Percentiles rank a stretch among this genome's conserved stretches.
Conservation (phyloP, 1,284 basidiomycete genomes). For the Stereum hirsutum region DNA sequence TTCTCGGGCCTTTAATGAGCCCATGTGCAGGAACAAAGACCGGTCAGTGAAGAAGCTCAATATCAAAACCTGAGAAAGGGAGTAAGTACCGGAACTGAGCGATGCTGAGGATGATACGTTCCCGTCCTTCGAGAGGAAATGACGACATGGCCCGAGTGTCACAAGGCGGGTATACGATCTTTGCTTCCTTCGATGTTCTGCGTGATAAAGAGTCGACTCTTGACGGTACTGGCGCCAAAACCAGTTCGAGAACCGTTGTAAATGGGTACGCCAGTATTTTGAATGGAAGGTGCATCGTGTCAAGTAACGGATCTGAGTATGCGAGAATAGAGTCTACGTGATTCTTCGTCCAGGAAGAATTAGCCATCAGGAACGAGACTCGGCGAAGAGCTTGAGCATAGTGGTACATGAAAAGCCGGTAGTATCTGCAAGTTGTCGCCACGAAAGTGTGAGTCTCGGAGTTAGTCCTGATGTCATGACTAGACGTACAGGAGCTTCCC, state of each 20-base stretch:
- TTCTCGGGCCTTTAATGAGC: constrained; percentile 79
- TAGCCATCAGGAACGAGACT: constrained; percentile 83
- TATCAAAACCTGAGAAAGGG: background rate
- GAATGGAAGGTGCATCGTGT: constrained; percentile 27
- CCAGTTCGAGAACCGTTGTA: background rate
- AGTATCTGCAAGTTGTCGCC: too few relatives aligned
- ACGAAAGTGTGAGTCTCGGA: background rate
- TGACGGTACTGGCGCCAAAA: background rate
- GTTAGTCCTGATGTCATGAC: background rate
- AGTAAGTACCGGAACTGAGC: constrained; percentile 79
- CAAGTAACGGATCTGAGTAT: constrained; percentile 39
- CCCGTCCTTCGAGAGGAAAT: constrained; percentile 54
- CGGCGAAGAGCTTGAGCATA: constrained; percentile 73
- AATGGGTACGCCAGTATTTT: constrained; percentile 14
- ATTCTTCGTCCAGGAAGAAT: constrained; percentile 90
- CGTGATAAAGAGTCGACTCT: too few relatives aligned
- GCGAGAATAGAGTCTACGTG: constrained; percentile 73
- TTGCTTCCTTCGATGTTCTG: constrained; percentile 20
- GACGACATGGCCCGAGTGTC: constrained; percentile 69
- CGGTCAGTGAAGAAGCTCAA: background rate
- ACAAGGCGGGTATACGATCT: constrained; percentile 86
- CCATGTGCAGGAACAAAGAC: background rate
- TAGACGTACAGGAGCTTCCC: constrained; percentile 65
- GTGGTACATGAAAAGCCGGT: constrained; percentile 77
- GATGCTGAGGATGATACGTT: constrained; percentile 72